A percentile compares a stretch with the other conserved stretches of the same genome.
phyloP scores from a whole-genome alignment of 768 basidiomycete genomes.

The Suillus decipiens region DNA sequence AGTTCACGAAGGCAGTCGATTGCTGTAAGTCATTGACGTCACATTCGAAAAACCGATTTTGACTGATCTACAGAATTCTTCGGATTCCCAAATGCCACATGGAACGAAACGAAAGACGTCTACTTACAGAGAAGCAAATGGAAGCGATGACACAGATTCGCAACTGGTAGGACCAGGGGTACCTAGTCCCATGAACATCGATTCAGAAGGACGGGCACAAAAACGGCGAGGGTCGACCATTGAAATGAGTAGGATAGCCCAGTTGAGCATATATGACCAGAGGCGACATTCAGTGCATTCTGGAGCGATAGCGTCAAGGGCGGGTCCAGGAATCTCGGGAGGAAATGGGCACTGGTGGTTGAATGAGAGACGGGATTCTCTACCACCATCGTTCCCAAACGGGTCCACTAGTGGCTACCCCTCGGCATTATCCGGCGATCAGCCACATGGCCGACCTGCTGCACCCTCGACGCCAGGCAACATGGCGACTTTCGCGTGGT shows the following conservation, averaged over 20 bases:
- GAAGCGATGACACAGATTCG: conserved; percentile 65
- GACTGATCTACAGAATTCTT: conserved; percentile 29
- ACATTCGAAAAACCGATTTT: not conserved
- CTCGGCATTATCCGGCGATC: conserved; percentile 63
- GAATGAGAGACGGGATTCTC: conserved; percentile 72
- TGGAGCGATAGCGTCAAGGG: conserved; percentile 38
- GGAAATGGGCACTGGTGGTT: conserved; percentile 53
- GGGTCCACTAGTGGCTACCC: conserved; percentile 49
- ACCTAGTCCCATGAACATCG: conserved; percentile 57
- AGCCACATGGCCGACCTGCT: conserved; percentile 63
- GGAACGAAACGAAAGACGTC: conserved; percentile 88
- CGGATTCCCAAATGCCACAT: conserved; percentile 47
- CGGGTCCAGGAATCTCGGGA: conserved; percentile 27
- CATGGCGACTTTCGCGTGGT: conserved; percentile 76
- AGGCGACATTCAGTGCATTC: conserved; percentile 78
- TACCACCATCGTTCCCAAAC: conserved; percentile 69
- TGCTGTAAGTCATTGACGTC: conserved; percentile 45
- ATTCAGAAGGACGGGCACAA: conserved; percentile 66
- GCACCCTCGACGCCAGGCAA: conserved; percentile 57
- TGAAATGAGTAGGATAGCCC: conserved; percentile 75
- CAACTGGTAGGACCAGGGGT: conserved; percentile 70
- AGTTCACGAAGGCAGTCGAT: conserved; percentile 74
- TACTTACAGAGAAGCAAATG: conserved; percentile 54
- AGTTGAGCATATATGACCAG: conserved; percentile 70
- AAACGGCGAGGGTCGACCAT: conserved; percentile 85